A percentile compares a stretch with the other conserved stretches of the same genome.
Conservation (phyloP, 148 eudicot species). For the Vaccinium darrowii region DNA sequence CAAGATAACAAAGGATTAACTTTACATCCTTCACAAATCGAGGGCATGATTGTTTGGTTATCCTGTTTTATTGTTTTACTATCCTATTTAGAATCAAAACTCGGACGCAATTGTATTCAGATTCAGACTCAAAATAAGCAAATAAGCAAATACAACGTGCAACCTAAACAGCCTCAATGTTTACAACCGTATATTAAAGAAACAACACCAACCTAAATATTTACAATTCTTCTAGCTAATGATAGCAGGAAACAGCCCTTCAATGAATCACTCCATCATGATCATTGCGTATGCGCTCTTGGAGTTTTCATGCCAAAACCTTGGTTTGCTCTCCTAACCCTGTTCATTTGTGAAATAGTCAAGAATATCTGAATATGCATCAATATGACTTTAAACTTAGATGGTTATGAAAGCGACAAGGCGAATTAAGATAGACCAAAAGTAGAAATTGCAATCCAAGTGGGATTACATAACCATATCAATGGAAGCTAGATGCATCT, state of each 20-base stretch:
- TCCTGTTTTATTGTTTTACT: no score
- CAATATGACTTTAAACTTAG: background rate
- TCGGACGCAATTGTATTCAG: background rate
- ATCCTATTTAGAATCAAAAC: no score
- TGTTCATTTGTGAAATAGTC: conserved; percentile 23
- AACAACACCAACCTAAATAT: background rate
- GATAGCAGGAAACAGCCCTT: background rate
- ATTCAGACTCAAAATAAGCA: background rate
- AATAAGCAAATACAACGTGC: background rate
- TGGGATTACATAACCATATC: background rate
- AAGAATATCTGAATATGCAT: background rate
- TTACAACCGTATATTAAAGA: background rate
- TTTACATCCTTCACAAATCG: no score
- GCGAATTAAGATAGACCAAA: background rate
- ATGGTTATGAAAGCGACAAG: background rate
- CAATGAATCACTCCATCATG: background rate
- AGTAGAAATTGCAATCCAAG: background rate
- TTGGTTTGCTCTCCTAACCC: conserved; percentile 59
- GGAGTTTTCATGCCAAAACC: conserved; percentile 88
- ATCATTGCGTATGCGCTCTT: conserved; percentile 23
- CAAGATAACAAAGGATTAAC: no score
- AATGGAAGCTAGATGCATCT: background rate
- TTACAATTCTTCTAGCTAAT: background rate
- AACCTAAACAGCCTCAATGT: background rate
- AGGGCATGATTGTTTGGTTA: no score